Percentiles rank a stretch among this genome's conserved stretches.
These are phyloP conservation scores for Zymoseptoria tritici DNA, from an alignment of 2,329 filamentous ascomycete genomes.

Conservation along the genomic window DNA sequence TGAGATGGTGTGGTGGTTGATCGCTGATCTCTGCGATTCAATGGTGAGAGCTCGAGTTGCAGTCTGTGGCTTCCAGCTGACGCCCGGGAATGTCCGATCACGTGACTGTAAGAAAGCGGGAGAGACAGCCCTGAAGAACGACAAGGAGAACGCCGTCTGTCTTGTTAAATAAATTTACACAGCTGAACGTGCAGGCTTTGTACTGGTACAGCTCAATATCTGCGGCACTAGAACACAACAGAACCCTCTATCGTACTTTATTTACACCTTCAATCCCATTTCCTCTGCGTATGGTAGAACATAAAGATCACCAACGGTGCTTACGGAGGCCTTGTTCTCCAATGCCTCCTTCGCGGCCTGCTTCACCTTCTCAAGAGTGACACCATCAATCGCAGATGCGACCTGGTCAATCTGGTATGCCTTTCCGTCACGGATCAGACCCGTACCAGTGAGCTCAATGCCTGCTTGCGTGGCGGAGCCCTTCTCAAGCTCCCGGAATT, in stretches of 20 bases:
- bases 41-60: not conserved
- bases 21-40: not conserved
- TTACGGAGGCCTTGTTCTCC: slow-evolving; percentile 80
- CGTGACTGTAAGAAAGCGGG: not conserved
- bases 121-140: not conserved
- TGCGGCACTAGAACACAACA: slow-evolving; percentile 21
- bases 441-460: slow-evolving; percentile 75
- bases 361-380: slow-evolving; percentile 79
- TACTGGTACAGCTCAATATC: slow-evolving; percentile 29
- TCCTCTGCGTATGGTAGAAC: slow-evolving; percentile 89
- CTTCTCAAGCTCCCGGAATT: slow-evolving; percentile 80
- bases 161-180: not conserved
- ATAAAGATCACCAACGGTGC: slow-evolving; percentile 84
- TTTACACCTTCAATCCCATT: slow-evolving; percentile 88
- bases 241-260: slow-evolving; percentile 27
- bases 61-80: not conserved
- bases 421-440: slow-evolving; percentile 73
- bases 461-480: slow-evolving; percentile 71
- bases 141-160: not conserved
- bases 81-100: not conserved
- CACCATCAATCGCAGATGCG: slow-evolving; percentile 68
- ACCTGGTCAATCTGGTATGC: slow-evolving; percentile 76
- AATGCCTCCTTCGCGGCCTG: slow-evolving; percentile 84
- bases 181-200: slow-evolving; percentile 9
- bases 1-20: slow-evolving; percentile 3